These are phyloP conservation scores for Trapa bicornis DNA, from an alignment of 345 rosid species.

Conservation along the genomic window DNA sequence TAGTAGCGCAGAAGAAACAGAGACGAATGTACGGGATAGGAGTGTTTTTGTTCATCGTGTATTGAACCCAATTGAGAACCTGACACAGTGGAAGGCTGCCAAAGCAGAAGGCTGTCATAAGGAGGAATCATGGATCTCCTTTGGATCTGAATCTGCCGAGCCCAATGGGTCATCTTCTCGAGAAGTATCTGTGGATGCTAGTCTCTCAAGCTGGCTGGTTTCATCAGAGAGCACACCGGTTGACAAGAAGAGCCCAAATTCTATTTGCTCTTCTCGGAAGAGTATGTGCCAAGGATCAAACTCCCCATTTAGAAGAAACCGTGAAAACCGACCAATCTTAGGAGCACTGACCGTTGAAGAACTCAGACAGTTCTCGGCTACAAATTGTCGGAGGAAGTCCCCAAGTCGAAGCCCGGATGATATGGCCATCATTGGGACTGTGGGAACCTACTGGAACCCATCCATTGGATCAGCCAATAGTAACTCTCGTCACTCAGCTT, in stretches of 20 bases:
- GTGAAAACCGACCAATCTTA: slow-evolving; percentile 72
- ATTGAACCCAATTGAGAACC: slow-evolving; percentile 80
- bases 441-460: slow-evolving; percentile 71
- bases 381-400: slow-evolving; percentile 51
- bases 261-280: slow-evolving; percentile 19
- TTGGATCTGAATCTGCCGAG: slow-evolving; percentile 22
- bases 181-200: slow-evolving; percentile 59
- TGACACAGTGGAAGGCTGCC: slow-evolving; percentile 83
- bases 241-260: slow-evolving; percentile 23
- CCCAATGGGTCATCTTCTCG: slow-evolving; percentile 26
- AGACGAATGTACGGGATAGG: slow-evolving; percentile 32
- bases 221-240: slow-evolving; percentile 43
- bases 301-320: slow-evolving; percentile 28
- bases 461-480: slow-evolving; percentile 10
- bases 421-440: slow-evolving; percentile 72
- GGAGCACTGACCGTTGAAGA: slow-evolving; percentile 86
- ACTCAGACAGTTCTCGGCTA: slow-evolving; percentile 57
- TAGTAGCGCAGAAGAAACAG: slow-evolving; percentile 8
- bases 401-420: slow-evolving; percentile 65
- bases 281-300: slow-evolving; percentile 32
- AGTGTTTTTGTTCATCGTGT: slow-evolving; percentile 47
- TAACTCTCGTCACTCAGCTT: slow-evolving; percentile 27
- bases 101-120: slow-evolving; percentile 39
- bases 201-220: slow-evolving; percentile 86
- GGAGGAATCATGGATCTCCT: slow-evolving; percentile 22